Evolutionary conservation across 2,329 filamentous ascomycete species (phyloP), one percentile per base, ranked within the genome.

Genomic region (Clathrospora elynae): DNA sequence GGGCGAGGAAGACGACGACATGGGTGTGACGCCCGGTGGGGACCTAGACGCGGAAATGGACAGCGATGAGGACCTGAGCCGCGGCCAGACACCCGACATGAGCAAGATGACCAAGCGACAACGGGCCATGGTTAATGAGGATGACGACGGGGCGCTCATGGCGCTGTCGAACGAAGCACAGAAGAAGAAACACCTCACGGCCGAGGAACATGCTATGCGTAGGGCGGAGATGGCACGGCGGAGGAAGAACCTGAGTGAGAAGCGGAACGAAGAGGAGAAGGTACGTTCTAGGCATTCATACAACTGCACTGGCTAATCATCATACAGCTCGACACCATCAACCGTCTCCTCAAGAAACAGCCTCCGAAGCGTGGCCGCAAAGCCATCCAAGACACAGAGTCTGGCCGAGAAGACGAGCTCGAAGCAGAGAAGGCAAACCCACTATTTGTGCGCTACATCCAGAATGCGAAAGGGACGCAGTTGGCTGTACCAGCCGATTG

Each of bases 341-440:
- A 93, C 75, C 90, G 91, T 61, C 82, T 93, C 2, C 82, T 93
- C 37, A 90, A 90, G 71, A 90, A 91, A 66, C 88, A 91, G 67
- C 87, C 88, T 1, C 85, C 88, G 16, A 91, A 92, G 70, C 73
- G 75, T 25, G 72, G 73, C 14, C 73, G 73, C 4, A 62, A 70
- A n/a, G 82, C 82, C 42, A 66, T 71, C 37, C 72, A 70, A 17
- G 66, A 68, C 9, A 72, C 68, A 9, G 79, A 76, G 22, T 78
- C 78, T 8, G 77, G 75, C 7, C 74, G 75, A 6, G 79, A 79
- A 35, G 71, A 65, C 0, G 77, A 77, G 39, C 49, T 47, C 1
- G 57, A 67, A 1, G 76, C 65, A 2, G 73, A 74, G 24, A 80
- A 74, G 51, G 73, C 84, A 0, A 77, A 82, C 48, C 78, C 84